Conservation (phyloP, 2,329 filamentous ascomycete genomes). For the Fusarium lyarnte region DNA sequence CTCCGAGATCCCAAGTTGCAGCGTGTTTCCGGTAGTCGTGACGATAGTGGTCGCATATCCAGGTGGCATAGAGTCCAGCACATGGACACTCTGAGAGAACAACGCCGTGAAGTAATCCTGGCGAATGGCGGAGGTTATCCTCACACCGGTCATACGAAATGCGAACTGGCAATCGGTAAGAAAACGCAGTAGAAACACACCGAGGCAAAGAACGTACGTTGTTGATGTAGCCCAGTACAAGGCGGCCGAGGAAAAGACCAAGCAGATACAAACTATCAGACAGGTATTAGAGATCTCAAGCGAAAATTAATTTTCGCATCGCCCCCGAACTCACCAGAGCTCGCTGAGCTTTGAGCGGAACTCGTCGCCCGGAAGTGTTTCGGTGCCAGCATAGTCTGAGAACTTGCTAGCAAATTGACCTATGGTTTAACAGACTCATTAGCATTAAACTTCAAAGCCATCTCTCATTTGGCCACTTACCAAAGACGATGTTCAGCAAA, state of each 20-base stretch:
- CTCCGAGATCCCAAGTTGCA: conserved; percentile 65
- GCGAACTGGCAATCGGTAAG: conserved; percentile 46
- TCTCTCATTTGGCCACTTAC: conserved; percentile 6
- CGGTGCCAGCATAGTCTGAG: conserved; percentile 1
- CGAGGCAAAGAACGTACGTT: fast-evolving
- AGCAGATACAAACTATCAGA: neutral
- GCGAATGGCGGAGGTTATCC: conserved; percentile 60
- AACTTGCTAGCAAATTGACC: conserved; percentile 1
- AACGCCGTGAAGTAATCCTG: conserved; percentile 59
- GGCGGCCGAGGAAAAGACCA: neutral
- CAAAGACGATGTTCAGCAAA: conserved; percentile 50
- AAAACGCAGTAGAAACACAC: fast-evolving
- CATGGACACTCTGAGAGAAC: conserved; percentile 59
- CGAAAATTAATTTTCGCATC: neutral
- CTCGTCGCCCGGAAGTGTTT: neutral
- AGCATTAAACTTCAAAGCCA: neutral
- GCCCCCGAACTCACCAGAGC: neutral
- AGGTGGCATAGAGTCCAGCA: conserved; percentile 59
- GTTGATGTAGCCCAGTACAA: neutral
- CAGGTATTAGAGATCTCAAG: neutral
- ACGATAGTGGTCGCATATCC: conserved; percentile 62
- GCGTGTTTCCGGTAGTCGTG: conserved; percentile 61
- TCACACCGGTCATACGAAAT: conserved; percentile 60
- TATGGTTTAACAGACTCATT: neutral
- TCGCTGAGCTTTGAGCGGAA: neutral